A percentile compares a stretch with the other conserved stretches of the same genome.
phyloP scores from a whole-genome alignment of 139 green algal species.

The Astrephomene gubernaculifera region DNA sequence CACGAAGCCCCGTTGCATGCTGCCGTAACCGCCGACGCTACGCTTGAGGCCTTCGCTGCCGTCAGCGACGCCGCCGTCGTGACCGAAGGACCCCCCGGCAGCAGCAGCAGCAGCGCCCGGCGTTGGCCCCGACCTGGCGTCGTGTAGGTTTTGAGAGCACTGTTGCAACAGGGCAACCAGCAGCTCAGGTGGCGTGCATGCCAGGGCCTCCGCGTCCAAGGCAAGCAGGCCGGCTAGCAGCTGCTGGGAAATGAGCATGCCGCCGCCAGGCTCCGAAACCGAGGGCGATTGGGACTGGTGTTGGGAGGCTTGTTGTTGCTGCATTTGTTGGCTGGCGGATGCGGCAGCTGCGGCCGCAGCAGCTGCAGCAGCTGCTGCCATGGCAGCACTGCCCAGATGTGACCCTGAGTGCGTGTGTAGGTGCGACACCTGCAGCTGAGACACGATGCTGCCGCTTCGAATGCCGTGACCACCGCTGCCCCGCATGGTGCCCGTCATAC shows the following conservation, averaged over 20 bases:
- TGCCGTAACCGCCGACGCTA: background rate
- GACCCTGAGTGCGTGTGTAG: too few species aligned
- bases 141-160: background rate
- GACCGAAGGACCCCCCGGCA: background rate
- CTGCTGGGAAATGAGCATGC: slow-evolving; percentile 40
- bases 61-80: background rate
- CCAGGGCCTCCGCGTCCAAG: slow-evolving; percentile 32
- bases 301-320: too few species aligned
- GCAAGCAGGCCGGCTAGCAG: slow-evolving; percentile 26
- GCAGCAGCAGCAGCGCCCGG: too few species aligned
- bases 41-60: background rate
- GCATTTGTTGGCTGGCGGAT: background rate
- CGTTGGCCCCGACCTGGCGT: background rate
- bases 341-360: background rate
- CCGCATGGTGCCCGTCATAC: background rate
- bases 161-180: slow-evolving; percentile 47
- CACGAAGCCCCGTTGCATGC: slow-evolving; percentile 29
- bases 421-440: too few species aligned
- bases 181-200: slow-evolving; percentile 44
- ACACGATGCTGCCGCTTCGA: background rate
- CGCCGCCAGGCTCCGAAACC: slow-evolving; percentile 6
- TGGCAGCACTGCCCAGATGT: too few species aligned
- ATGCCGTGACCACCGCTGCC: background rate
- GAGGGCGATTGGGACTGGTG: background rate
- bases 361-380: background rate